phyloP scores from a whole-genome alignment of 1,139 yeast genomes.

The Pichia norvegensis region DNA sequence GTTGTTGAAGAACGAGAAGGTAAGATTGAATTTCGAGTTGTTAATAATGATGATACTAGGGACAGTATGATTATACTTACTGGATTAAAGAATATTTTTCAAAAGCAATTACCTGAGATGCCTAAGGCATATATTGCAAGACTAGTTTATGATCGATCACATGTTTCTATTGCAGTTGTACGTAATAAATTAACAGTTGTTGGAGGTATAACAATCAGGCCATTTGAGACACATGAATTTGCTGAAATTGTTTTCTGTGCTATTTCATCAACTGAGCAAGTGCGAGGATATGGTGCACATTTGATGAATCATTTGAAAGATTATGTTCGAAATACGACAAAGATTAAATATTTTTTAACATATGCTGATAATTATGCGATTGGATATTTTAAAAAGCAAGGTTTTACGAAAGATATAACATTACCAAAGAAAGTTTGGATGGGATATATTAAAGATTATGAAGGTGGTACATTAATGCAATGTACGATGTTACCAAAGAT shows the following conservation, averaged over 20 bases:
- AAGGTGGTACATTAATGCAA: slow-evolving; percentile 98
- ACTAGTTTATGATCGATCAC: slow-evolving; percentile 88
- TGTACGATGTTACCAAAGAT: slow-evolving; percentile 87
- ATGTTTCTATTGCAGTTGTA: slow-evolving; percentile 91
- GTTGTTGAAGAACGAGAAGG: slow-evolving; percentile 90
- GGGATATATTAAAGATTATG: slow-evolving; percentile 98
- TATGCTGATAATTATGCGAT: slow-evolving; percentile 98
- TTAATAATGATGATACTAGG: slow-evolving; percentile 81
- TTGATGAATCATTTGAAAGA: slow-evolving; percentile 96
- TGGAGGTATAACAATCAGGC: slow-evolving; percentile 95
- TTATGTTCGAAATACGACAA: slow-evolving; percentile 84
- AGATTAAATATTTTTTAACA: slow-evolving; percentile 80
- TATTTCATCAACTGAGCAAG: slow-evolving; percentile 94
- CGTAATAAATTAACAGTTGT: slow-evolving; percentile 90
- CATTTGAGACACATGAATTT: slow-evolving; percentile 81
- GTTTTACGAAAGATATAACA: slow-evolving; percentile 90
- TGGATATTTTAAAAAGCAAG: slow-evolving; percentile 96
- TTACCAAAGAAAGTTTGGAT: slow-evolving; percentile 85
- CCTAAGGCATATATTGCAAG: slow-evolving; percentile 95
- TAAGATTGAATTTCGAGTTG: slow-evolving; percentile 88
- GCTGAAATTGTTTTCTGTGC: slow-evolving; percentile 99
- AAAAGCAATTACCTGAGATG: slow-evolving; percentile 96
- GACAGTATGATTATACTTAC: slow-evolving; percentile 89
- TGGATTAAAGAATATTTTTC: slow-evolving; percentile 92
- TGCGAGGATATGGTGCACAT: slow-evolving; percentile 97